These are phyloP conservation scores for Picochlorum sp. DNA, from an alignment of 139 green algal genomes.

Conservation along the genomic window DNA sequence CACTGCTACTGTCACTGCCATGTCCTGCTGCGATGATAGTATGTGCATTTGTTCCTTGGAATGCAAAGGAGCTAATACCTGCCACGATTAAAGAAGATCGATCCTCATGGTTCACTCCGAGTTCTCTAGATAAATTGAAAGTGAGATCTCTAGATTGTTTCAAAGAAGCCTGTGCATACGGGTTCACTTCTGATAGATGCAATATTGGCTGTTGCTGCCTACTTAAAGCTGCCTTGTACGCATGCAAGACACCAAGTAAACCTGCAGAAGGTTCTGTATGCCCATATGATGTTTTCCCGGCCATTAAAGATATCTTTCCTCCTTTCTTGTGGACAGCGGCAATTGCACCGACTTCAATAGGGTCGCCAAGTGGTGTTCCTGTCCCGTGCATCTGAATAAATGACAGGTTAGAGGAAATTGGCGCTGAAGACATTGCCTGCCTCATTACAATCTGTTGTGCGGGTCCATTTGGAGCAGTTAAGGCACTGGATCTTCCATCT, in stretches of 20 bases:
- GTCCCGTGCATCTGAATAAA: slow-evolving; percentile 70
- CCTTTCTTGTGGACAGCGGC: slow-evolving; percentile 9
- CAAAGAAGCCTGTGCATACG: slow-evolving; percentile 10
- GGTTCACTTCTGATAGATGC: slow-evolving; percentile 8
- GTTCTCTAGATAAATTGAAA: not conserved
- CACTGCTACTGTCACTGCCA: not conserved
- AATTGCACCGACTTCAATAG: slow-evolving; percentile 66
- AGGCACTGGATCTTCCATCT: slow-evolving; percentile 61
- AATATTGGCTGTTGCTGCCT: not conserved
- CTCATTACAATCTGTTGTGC: slow-evolving; percentile 60
- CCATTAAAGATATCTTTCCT: slow-evolving; percentile 34
- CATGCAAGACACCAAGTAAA: slow-evolving; percentile 31
- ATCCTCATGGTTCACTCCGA: not conserved
- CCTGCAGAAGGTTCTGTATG: slow-evolving; percentile 67
- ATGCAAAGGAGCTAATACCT: slow-evolving; percentile 43
- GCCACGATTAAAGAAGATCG: not conserved
- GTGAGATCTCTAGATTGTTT: not conserved
- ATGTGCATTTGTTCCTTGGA: slow-evolving; percentile 56
- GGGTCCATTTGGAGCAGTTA: slow-evolving; percentile 76
- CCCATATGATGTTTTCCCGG: slow-evolving; percentile 53
- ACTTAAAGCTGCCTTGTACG: not conserved
- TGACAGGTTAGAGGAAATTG: slow-evolving; percentile 5
- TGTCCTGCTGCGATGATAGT: slow-evolving; percentile 1
- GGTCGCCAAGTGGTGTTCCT: slow-evolving; percentile 62
- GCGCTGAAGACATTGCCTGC: slow-evolving; percentile 12